Evolutionary conservation across 2,329 filamentous ascomycete species (phyloP), one percentile per base, ranked within the genome.

Genomic region (Colletotrichum tropicicola): DNA sequence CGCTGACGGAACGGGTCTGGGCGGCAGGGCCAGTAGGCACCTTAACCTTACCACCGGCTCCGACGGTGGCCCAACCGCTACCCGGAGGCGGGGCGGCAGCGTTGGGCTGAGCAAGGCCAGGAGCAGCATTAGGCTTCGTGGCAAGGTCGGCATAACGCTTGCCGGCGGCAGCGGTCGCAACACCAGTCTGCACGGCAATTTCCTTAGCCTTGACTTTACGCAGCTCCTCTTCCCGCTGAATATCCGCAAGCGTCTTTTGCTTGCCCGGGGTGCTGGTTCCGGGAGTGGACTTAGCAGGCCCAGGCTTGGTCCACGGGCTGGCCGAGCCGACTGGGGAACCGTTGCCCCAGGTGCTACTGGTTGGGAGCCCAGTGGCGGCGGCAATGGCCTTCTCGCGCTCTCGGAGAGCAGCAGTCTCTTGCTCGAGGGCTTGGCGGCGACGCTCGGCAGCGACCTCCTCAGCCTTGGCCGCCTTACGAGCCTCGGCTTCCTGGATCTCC

Each of bases 121-220:
- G 32, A 53, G 70, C 44, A 6, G 35, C 43, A 13, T 55, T 66
- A 9, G 59, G 59, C 68, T 78, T 98, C 76, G 93, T 89, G 6
- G 96, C 96, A 27, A 99, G 88, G 76, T 98, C 96, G 19, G 96
- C 95, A 77, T 98, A 98, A 59, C 95, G 92, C 83, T 98, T 98
- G 39, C 92, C 91, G 9, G 83, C 77, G 43, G 83, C 91, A 8
- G 83, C 75, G 21, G 84, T 79, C 10, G 83, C 76, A 23, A 77
- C 74, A 25, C 77, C 80, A 23, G 82, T 78, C 70, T 88, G 87
- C 4, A 78, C 76, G 3, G 84, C 79, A 6, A 77, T 71, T 49
- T 87, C 83, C 69, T 79, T 82, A 2, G 89, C 87, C 75, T 91
- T 93, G 72, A 91, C 90, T 85, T 99, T 99, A 69, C 96, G 90